Conservation (phyloP, 202 grass and related monocot genomes). For the Musa balbisiana region DNA sequence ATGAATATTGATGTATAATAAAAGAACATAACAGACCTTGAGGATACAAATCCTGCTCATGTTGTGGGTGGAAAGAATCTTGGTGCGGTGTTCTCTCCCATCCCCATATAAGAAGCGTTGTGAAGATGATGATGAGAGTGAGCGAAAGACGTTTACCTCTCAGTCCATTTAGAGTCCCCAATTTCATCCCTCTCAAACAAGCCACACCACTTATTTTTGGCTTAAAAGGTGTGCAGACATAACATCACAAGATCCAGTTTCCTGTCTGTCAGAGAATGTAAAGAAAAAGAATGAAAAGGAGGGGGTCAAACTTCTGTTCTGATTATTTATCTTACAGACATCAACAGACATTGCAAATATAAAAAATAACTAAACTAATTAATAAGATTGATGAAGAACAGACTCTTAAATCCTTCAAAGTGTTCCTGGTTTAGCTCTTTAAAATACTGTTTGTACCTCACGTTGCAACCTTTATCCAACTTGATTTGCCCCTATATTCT, state of each 20-base stretch:
- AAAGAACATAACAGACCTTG: constrained; percentile 46
- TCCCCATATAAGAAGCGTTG: constrained; percentile 78
- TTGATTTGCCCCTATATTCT: too few relatives aligned
- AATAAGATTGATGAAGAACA: background rate
- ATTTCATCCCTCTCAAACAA: constrained; percentile 54
- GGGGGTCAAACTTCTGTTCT: background rate
- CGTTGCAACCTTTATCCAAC: too few relatives aligned
- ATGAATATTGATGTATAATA: background rate
- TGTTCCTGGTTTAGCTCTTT: too few relatives aligned
- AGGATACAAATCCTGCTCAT: constrained; percentile 52
- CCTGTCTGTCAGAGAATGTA: background rate
- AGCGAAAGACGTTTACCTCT: constrained; percentile 74
- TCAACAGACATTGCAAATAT: background rate
- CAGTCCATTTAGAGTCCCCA: constrained; percentile 73
- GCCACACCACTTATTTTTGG: background rate
- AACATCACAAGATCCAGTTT: background rate
- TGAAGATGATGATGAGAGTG: constrained; percentile 52
- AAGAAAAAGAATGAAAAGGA: background rate
- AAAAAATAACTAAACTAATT: background rate
- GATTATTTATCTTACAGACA: background rate
- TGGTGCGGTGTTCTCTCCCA: constrained; percentile 72
- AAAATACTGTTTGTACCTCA: too few relatives aligned
- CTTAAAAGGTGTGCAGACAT: background rate
- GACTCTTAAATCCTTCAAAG: background rate
- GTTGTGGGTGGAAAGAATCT: constrained; percentile 32